Conservation (phyloP, 2,329 filamentous ascomycete genomes). For the Trichoderma atroviride region DNA sequence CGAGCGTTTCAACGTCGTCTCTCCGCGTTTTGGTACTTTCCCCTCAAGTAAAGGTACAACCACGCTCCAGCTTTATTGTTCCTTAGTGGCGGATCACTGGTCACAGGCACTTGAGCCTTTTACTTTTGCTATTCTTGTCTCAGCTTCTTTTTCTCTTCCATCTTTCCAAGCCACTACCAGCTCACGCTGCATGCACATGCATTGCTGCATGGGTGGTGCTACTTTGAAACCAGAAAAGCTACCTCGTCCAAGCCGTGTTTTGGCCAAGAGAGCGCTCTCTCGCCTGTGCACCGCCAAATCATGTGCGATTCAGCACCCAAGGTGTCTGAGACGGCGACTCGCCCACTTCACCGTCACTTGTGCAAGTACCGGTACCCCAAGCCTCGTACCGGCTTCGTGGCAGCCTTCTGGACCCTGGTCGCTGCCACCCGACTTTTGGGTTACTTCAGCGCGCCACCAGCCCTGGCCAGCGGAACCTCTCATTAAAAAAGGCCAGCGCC, state of each 20-base stretch:
- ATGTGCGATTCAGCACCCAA: not conserved
- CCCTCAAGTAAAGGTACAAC: not conserved
- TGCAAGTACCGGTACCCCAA: conserved; percentile 1
- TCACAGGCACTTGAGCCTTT: not conserved
- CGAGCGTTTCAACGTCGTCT: conserved; percentile 13
- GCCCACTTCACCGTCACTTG: conserved; percentile 1
- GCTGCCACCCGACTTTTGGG: conserved; percentile 8
- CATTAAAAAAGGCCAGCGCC: conserved; percentile 2
- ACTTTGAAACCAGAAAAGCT: not conserved
- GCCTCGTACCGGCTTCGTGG: not conserved
- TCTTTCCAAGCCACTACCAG: not conserved
- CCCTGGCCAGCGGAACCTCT: conserved; percentile 9
- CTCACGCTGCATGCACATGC: not conserved
- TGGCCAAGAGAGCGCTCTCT: not conserved
- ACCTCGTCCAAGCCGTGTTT: not conserved
- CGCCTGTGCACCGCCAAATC: not conserved
- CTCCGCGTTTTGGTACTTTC: conserved; percentile 7
- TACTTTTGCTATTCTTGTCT: not conserved
- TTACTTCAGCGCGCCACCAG: conserved; percentile 12
- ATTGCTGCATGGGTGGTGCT: not conserved
- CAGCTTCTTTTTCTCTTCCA: not conserved
- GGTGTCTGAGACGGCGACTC: not conserved
- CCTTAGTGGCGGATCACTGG: not conserved
- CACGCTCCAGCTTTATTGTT: not conserved
- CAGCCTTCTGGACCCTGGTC: not conserved